Base-by-base conservation (phyloP, 352 stramenopile species). In the Lagenidium sp. region DNA sequence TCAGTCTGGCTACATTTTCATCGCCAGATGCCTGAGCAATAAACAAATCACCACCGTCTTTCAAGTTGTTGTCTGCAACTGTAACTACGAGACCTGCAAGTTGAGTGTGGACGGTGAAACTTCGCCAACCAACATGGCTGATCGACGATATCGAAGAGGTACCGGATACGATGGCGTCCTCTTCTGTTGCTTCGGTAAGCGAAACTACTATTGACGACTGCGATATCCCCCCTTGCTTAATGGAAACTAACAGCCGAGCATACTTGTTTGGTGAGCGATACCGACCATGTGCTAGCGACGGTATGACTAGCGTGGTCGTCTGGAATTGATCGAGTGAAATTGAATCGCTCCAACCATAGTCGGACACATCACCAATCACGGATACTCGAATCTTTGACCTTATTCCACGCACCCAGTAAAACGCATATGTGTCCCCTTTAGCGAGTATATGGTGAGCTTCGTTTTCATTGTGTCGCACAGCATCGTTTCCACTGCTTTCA, bases 181-280 rank as follows among this genome's bases (percentile, higher is more conserved):
- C 50, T 1, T 10, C 18, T 13, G 31, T 19, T 4, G 30, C 31
- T 26, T 85, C 70, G 10, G 38, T 72, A 44, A 92, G 79, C 38
- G 79, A 57, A 19, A 90, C 48, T 4, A 90, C 61, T 16, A 82
- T 86, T 0, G 75, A 84, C 21, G 76, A 61, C 44, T 89, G 75
- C 3, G 77, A 80, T 16, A 87, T 70, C n/a, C 60, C 82, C 8
- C 75, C 80, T 43, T 71, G 68, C 48, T 89, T 91, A n/a, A n/a
- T n/a, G n/a, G n/a, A n/a, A n/a, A n/a, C n/a, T n/a, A n/a, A n/a
- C n/a, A n/a, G n/a, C n/a, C n/a, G n/a, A n/a, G n/a, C n/a, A n/a
- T n/a, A n/a, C n/a, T n/a, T n/a, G n/a, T n/a, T n/a, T n/a, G n/a
- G n/a, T n/a, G n/a, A n/a, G n/a, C n/a, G n/a, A n/a, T n/a, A n/a